Base-by-base conservation (phyloP, 2,329 filamentous ascomycete genomes). In the Didymella glomerata region DNA sequence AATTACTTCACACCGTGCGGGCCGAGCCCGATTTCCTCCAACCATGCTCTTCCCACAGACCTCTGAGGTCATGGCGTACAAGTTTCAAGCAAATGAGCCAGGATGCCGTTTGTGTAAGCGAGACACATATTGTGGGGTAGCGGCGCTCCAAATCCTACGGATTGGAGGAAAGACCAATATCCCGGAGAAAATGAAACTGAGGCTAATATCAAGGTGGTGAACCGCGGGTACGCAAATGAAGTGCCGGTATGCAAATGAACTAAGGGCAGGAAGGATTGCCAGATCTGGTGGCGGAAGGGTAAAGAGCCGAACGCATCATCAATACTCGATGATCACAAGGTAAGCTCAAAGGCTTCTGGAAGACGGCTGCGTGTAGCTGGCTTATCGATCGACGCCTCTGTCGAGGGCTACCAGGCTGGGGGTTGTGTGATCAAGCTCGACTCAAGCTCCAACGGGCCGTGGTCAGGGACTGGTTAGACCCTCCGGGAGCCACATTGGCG, bases 61-160 rank as follows among this genome's bases (percentile, higher is more conserved):
- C n/a, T 27, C 14, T 41, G 27, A 48, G 36, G 44, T 58, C 55
- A 53, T 48, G 38, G 44, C 49, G 48, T 27, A 25, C 25, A 42
- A 20, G 55, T 58, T 58, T 53, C 49, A 53, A 38, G 55, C 49
- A 58, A 53, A 58, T 58, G 48, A 57, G 38, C 54, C 32, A 57
- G 44, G 54, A 38, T 57, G 36, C 10, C 10, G 22, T 36, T 2
- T 18, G 11, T 38, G 38, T 32, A 57, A 48, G 27, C 48, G 54
- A 53, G 28, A 10, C 7, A 8, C 16, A 11, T 49, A 25, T 32
- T 57, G 49, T 58, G 49, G 55, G 55, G 49, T 53, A 53, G 20
- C 20, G 9, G n/a, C 24, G 28, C 42, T 28, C 44, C 11, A 22
- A 38, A 49, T 45, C 38, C 44, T 48, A 42, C 27, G 52, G 55